Evolutionary conservation across 805 yeast species (phyloP).

Genomic region (Wickerhamiella shivajii): DNA sequence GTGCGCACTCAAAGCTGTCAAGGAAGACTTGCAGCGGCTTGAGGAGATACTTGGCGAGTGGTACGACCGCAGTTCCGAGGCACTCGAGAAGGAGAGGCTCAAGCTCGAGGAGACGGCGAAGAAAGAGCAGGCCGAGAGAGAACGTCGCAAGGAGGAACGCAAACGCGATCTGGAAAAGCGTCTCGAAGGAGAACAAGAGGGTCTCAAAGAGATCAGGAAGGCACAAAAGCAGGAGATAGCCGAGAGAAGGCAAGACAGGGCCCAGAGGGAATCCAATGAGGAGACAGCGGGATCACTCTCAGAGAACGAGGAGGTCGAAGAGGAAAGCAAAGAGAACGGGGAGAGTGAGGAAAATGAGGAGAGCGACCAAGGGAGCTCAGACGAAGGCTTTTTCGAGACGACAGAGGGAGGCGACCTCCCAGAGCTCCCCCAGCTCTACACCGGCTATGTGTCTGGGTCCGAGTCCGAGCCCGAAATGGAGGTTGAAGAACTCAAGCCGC

Average conservation of each 20-base stretch:
- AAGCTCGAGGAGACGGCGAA: neutral
- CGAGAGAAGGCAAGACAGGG: neutral
- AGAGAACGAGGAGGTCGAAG: neutral
- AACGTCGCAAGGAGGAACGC: slow-evolving; percentile 18
- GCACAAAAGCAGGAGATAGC: slow-evolving; percentile 10
- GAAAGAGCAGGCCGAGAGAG: neutral
- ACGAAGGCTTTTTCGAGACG: slow-evolving; percentile 34
- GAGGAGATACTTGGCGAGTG: slow-evolving; percentile 6
- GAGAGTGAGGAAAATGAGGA: neutral
- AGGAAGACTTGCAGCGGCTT: slow-evolving; percentile 10
- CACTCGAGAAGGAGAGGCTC: slow-evolving; percentile 5
- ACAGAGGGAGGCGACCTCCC: slow-evolving; percentile 42
- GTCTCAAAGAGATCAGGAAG: slow-evolving; percentile 14
- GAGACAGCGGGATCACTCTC: neutral
- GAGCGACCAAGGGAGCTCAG: slow-evolving; percentile 11
- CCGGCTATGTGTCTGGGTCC: slow-evolving; percentile 73
- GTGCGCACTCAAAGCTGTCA: slow-evolving; percentile 22
- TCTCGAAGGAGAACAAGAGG: slow-evolving; percentile 10
- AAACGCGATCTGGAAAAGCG: slow-evolving; percentile 23
- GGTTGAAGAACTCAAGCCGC: slow-evolving; percentile 17
- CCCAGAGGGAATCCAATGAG: neutral
- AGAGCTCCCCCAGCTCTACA: slow-evolving; percentile 24
- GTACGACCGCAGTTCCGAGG: slow-evolving; percentile 7
- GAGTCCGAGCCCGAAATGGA: slow-evolving; percentile 32
- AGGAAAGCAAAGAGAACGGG: slow-evolving; percentile 11